Evolutionary conservation across 306 rosid species (phyloP), one percentile per base, ranked within the genome.

Genomic region (Calophaca sinica): DNA sequence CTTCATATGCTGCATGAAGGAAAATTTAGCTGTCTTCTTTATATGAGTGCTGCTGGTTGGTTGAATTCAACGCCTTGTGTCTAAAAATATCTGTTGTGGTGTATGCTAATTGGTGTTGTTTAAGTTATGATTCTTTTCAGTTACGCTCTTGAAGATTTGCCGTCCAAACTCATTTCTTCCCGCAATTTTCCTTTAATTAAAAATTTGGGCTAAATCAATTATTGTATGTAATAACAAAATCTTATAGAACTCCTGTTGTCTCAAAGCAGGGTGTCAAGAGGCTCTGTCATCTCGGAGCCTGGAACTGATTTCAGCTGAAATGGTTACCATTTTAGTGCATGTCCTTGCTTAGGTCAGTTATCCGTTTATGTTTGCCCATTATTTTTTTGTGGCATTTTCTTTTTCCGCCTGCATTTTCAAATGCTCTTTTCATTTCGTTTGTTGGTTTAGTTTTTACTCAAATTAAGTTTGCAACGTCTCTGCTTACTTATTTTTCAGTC

Each of bases 251-350:
- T 93, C 84, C 57, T 86, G 80, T 93, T 93, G 93, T 93, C 96
- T 91, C 91, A 64, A 90, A 93, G 96, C 98, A 93, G 98, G 98
- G 88, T 83, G 97, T 81, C 92, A 84, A 80, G 96, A 86, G 98
- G 93, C 97, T 93, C 93, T 93, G 89, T 88, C 92, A 82, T 89
- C 92, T 80, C 86, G 87, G 92, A 90, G 96, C 91, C 90, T 81
- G 97, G 93, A 75, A 88, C 89, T 82, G 97, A 93, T 87, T 90
- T 89, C 98, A 84, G 98, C 92, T 84, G 98, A 90, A 86, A 93
- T 84, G 97, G 90, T 89, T 86, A 84, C 85, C 96, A 87, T 90
- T 91, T 84, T 89, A 91, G 96, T 87, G 90, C 83, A 85, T 89
- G 93, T 88, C 89, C 87, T 81, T 84, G 70, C 82, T 81, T 93